These are phyloP conservation scores for Pyrenophora tritici-repentis DNA, from an alignment of 2,329 filamentous ascomycete species.

Conservation along the genomic window DNA sequence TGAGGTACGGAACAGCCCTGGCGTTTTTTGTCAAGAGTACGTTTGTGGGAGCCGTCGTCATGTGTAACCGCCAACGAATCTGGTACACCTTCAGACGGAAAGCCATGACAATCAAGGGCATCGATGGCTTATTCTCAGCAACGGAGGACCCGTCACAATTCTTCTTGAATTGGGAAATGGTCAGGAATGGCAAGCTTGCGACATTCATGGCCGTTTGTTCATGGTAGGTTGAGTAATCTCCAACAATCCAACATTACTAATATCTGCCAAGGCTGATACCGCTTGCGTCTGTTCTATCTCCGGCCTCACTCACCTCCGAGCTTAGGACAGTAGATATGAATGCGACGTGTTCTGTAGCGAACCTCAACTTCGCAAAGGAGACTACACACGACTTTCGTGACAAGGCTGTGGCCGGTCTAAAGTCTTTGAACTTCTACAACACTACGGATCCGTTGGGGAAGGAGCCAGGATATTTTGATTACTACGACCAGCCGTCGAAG, in stretches of 20 bases:
- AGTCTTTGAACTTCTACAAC: conserved; percentile 41
- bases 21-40: conserved; percentile 47
- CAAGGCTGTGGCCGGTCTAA: conserved; percentile 24
- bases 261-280: conserved; percentile 37
- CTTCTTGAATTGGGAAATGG: conserved; percentile 43
- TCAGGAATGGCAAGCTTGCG: conserved; percentile 43
- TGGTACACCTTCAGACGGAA: conserved; percentile 46
- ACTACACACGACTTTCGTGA: conserved; percentile 38
- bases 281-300: conserved; percentile 45
- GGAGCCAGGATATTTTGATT: conserved; percentile 39
- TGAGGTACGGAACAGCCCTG: conserved; percentile 45
- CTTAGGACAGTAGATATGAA: conserved; percentile 18
- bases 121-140: conserved; percentile 46
- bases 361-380: conserved; percentile 42
- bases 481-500: conserved; percentile 47
- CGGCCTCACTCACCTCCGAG: conserved; percentile 43
- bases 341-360: conserved; percentile 35
- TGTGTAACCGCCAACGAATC: conserved; percentile 47
- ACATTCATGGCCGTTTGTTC: conserved; percentile 43
- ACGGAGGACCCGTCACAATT: conserved; percentile 45
- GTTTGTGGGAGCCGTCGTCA: conserved; percentile 40
- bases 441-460: conserved; percentile 37
- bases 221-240: conserved; percentile 30
- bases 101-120: conserved; percentile 46
- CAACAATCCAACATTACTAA: background rate